These are phyloP conservation scores for Botrytis cinerea DNA, from an alignment of 2,329 filamentous ascomycete species.

Conservation along the genomic window DNA sequence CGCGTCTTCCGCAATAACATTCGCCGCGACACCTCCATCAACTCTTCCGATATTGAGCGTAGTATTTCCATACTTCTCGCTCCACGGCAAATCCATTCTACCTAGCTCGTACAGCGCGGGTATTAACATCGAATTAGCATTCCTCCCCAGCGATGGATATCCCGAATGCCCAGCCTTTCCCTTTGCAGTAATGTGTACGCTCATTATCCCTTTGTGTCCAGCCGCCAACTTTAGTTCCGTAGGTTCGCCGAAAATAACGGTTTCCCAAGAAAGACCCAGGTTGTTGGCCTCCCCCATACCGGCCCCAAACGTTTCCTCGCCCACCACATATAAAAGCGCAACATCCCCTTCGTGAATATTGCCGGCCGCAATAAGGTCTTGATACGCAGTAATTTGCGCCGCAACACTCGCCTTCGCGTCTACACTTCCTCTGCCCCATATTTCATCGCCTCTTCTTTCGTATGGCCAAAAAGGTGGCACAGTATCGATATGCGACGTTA, in stretches of 20 bases:
- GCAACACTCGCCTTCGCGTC: conserved; percentile 73
- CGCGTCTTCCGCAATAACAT: conserved; percentile 82
- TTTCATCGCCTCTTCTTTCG: conserved; percentile 47
- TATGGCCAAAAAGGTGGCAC: conserved; percentile 54
- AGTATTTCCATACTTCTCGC: conserved; percentile 78
- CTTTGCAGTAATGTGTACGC: conserved; percentile 64
- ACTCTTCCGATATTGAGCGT: conserved; percentile 85
- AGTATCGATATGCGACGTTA: conserved; percentile 67
- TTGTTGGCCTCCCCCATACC: conserved; percentile 69
- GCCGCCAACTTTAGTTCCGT: conserved; percentile 85
- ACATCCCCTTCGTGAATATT: conserved; percentile 52
- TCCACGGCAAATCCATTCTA: conserved; percentile 71
- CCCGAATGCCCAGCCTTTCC: conserved; percentile 86
- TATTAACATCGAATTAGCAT: conserved; percentile 79
- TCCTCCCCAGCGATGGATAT: conserved; percentile 87
- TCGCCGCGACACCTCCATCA: conserved; percentile 78
- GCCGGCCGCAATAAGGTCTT: conserved; percentile 51
- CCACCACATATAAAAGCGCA: conserved; percentile 70
- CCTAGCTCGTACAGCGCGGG: conserved; percentile 65
- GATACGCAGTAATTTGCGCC: conserved; percentile 69
- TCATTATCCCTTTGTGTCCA: conserved; percentile 85
- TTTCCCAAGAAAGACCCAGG: conserved; percentile 55
- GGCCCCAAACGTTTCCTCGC: conserved; percentile 78
- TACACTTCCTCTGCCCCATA: conserved; percentile 73
- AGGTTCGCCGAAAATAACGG: conserved; percentile 89